Evolutionary conservation across 352 stramenopile species (phyloP).

Genomic region (Globisporangium cystogenes): DNA sequence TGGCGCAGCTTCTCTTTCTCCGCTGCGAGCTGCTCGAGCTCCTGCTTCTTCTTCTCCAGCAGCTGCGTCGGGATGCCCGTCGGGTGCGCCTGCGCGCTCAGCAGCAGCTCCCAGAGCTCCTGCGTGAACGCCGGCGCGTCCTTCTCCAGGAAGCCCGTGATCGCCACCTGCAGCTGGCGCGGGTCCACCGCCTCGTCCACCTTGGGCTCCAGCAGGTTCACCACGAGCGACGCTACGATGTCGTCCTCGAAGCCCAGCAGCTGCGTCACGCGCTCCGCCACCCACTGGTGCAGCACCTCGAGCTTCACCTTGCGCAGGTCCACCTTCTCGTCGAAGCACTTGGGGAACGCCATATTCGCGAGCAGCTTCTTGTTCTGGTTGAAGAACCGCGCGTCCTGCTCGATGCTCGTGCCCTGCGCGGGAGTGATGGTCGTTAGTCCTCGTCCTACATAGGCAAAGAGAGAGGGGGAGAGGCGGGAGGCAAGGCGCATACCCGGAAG

Average conservation of each 20-base stretch:
- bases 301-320: slow-evolving; percentile 89
- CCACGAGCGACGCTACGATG: slow-evolving; percentile 83
- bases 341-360: slow-evolving; percentile 75
- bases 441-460: no score
- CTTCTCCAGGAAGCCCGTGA: slow-evolving; percentile 92
- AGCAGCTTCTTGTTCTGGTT: slow-evolving; percentile 89
- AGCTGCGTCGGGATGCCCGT: slow-evolving; percentile 85
- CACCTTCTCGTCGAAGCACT: slow-evolving; percentile 72
- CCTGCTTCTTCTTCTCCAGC: slow-evolving; percentile 89
- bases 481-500: slow-evolving; percentile 20
- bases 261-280: slow-evolving; percentile 80
- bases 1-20: slow-evolving; percentile 57
- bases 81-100: slow-evolving; percentile 84
- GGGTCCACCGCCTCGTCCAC: slow-evolving; percentile 75
- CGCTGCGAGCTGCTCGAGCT: slow-evolving; percentile 58
- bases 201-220: slow-evolving; percentile 81
- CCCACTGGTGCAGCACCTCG: slow-evolving; percentile 88
- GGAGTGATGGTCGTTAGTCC: slow-evolving; percentile 1
- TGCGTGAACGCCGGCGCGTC: slow-evolving; percentile 77
- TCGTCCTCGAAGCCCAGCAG: slow-evolving; percentile 91
- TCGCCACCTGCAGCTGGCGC: slow-evolving; percentile 81
- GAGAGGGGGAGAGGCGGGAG: background rate
- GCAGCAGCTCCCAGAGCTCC: slow-evolving; percentile 88
- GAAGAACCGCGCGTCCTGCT: slow-evolving; percentile 85
- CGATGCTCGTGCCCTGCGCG: slow-evolving; percentile 46